phyloP scores from a whole-genome alignment of 495 filamentous ascomycete species.

The Ramalina intermedia region DNA sequence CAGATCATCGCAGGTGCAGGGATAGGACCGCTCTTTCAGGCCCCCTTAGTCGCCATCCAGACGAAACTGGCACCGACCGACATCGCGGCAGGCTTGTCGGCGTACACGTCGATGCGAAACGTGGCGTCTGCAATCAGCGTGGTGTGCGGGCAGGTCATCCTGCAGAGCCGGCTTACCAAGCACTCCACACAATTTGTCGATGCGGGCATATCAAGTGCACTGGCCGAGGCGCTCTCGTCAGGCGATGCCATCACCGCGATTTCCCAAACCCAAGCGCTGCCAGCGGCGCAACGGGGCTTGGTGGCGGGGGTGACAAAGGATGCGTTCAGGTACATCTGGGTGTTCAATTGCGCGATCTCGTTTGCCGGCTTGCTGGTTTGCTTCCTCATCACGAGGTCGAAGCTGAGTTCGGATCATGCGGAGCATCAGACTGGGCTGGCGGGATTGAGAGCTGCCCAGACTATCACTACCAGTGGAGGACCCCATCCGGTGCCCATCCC shows the following conservation, averaged over 20 bases:
- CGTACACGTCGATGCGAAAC: constrained; percentile 60
- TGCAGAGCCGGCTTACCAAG: constrained; percentile 23
- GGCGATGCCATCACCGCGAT: not conserved
- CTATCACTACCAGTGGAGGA: too few relatives aligned
- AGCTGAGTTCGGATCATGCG: not conserved
- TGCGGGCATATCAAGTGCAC: not conserved
- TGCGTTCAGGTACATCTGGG: not conserved
- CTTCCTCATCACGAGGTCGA: not conserved
- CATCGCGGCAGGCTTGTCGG: constrained; percentile 60
- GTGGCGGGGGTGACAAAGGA: not conserved
- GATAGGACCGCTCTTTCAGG: constrained; percentile 31
- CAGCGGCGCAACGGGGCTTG: not conserved
- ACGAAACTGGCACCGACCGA: constrained; percentile 49
- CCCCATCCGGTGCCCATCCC: too few relatives aligned
- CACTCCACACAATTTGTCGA: not conserved
- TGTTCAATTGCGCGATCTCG: not conserved
- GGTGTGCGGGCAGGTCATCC: constrained; percentile 51
- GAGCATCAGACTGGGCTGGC: not conserved
- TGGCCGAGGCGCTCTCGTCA: not conserved
- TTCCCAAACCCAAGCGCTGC: not conserved
- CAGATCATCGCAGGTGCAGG: constrained; percentile 51
- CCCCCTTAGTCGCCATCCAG: constrained; percentile 67
- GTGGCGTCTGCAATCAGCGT: constrained; percentile 27
- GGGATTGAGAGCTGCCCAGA: too few relatives aligned
- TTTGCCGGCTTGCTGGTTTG: not conserved